These are phyloP conservation scores for Lactifluus echinatus DNA, from an alignment of 768 basidiomycete genomes.

Conservation along the genomic window DNA sequence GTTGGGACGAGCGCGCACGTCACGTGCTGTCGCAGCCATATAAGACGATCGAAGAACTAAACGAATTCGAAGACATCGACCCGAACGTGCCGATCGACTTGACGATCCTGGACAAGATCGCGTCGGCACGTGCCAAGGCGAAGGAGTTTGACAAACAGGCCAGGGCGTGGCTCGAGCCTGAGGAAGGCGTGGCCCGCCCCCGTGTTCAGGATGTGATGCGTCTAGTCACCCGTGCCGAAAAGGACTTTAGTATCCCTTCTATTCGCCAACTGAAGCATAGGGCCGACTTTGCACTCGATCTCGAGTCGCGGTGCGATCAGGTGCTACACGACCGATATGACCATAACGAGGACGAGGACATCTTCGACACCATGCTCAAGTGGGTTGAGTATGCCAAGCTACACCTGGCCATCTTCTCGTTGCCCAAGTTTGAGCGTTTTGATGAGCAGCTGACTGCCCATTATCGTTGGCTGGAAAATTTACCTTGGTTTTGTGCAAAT, in stretches of 20 bases:
- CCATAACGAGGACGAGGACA: conserved; percentile 46
- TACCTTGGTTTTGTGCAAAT: conserved; percentile 73
- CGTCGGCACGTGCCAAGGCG: conserved; percentile 56
- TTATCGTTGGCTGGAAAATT: conserved; percentile 58
- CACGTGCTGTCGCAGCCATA: conserved; percentile 55
- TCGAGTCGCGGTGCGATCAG: conserved; percentile 66
- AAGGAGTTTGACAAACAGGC: conserved; percentile 77
- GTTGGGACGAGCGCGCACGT: conserved; percentile 70
- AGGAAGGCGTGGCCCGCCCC: conserved; percentile 46
- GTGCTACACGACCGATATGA: conserved; percentile 59
- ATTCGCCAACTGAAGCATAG: conserved; percentile 58
- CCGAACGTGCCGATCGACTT: conserved; percentile 61
- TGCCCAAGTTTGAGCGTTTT: conserved; percentile 66
- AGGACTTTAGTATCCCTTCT: conserved; percentile 64
- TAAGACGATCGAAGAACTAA: conserved; percentile 70
- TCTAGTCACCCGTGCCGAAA: conserved; percentile 62
- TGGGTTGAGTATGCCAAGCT: conserved; percentile 68
- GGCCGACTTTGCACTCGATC: conserved; percentile 69
- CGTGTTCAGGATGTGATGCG: conserved; percentile 60
- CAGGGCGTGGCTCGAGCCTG: conserved; percentile 56
- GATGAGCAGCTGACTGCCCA: conserved; percentile 60
- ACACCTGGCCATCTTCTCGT: conserved; percentile 62
- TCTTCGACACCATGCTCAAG: conserved; percentile 62
- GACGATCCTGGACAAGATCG: conserved; percentile 55
- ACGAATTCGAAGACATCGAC: conserved; percentile 60